Conservation (phyloP, 495 filamentous ascomycete species). For the Articulospora tetracladia region DNA sequence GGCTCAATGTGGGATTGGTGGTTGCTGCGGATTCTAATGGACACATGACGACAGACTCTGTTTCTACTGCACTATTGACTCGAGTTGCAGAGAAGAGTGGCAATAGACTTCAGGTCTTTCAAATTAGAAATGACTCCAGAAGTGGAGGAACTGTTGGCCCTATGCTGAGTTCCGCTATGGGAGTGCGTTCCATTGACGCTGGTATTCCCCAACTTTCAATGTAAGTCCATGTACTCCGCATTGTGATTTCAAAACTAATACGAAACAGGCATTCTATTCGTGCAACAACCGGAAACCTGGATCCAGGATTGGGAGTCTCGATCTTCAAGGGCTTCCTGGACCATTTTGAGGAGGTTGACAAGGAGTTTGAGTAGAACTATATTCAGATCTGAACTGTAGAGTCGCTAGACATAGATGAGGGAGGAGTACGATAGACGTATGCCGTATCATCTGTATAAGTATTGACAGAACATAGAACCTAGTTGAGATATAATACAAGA, state of each 20-base stretch:
- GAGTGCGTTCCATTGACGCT: constrained; percentile 82
- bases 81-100: constrained; percentile 67
- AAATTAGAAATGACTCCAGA: constrained; percentile 87
- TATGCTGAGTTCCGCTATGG: constrained; percentile 77
- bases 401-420: too few relatives aligned
- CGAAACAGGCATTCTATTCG: constrained; percentile 71
- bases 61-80: constrained; percentile 72
- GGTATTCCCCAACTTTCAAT: constrained; percentile 92
- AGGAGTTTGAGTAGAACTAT: constrained; percentile 65
- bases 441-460: too few relatives aligned
- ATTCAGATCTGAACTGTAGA: too few relatives aligned
- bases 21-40: constrained; percentile 85
- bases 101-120: constrained; percentile 78
- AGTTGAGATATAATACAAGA: too few relatives aligned
- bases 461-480: too few relatives aligned
- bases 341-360: constrained; percentile 81
- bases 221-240: constrained; percentile 26
- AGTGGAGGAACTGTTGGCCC: constrained; percentile 94
- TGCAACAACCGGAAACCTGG: constrained; percentile 80
- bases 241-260: neutral
- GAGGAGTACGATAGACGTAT: too few relatives aligned
- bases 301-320: constrained; percentile 85
- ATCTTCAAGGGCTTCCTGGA: constrained; percentile 90
- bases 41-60: constrained; percentile 87
- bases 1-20: constrained; percentile 85